Conservation (phyloP, 148 eudicot genomes). For the Rhododendron simsii region DNA sequence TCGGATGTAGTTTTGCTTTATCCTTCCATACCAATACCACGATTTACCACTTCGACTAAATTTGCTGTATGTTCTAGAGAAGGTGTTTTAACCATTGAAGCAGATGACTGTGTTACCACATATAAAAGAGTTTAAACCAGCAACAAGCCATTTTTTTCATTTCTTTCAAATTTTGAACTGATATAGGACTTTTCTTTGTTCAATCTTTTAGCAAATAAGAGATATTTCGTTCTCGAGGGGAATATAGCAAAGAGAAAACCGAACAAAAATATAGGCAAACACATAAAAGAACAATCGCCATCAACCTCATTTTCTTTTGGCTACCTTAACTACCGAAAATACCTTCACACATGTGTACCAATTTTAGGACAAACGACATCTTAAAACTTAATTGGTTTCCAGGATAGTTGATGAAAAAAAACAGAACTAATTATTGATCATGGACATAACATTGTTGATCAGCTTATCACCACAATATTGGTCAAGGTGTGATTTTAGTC, state of each 20-base stretch:
- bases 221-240: background rate
- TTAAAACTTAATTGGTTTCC: background rate
- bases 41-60: background rate
- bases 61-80: background rate
- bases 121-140: background rate
- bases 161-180: background rate
- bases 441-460: background rate
- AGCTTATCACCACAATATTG: background rate
- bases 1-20: background rate
- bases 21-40: background rate
- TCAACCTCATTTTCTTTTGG: background rate
- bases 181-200: background rate
- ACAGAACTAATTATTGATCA: background rate
- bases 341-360: background rate
- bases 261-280: background rate
- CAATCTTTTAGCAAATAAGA: background rate
- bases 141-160: background rate
- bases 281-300: background rate
- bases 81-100: background rate
- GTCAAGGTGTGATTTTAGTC: background rate
- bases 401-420: background rate
- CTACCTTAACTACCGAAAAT: background rate
- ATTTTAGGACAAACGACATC: background rate
- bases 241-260: background rate
- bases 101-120: background rate